These are phyloP conservation scores for Tritrichomonas musculus DNA, from an alignment of 208 protist species.

Conservation along the genomic window DNA sequence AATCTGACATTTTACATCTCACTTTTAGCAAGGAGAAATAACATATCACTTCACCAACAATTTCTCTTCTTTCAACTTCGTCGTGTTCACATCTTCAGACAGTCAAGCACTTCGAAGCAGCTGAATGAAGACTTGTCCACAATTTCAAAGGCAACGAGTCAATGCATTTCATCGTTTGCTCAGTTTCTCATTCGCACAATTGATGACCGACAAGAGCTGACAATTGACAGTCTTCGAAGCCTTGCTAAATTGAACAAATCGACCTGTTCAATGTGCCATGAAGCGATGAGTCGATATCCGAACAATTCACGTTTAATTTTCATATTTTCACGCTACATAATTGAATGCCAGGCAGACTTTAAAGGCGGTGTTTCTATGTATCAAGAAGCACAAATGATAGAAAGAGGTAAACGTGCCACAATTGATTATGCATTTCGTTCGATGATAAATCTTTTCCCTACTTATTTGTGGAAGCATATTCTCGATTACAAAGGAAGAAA, in stretches of 20 bases:
- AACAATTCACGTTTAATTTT: not conserved
- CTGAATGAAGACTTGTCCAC: not conserved
- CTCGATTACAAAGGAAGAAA: not conserved
- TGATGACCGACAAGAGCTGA: not conserved
- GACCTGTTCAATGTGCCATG: not conserved
- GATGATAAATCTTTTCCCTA: not conserved
- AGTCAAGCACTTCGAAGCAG: not conserved
- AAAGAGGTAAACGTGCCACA: not conserved
- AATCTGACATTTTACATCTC: not conserved
- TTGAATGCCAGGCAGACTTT: not conserved
- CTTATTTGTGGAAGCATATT: not conserved
- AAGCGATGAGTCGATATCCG: conserved; percentile 16
- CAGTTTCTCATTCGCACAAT: not conserved
- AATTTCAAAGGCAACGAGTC: not conserved
- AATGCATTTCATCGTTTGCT: too few species aligned
- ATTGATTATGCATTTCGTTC: conserved; percentile 27
- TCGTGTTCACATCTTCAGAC: not conserved
- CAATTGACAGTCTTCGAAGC: not conserved
- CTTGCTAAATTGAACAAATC: not conserved
- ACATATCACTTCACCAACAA: not conserved
- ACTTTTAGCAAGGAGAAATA: not conserved
- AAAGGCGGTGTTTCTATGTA: not conserved
- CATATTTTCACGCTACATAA: not conserved
- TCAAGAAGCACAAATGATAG: not conserved
- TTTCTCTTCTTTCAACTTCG: not conserved